These are phyloP conservation scores for Ceratobasidium sp. DNA, from an alignment of 1,284 basidiomycete genomes.

Conservation along the genomic window DNA sequence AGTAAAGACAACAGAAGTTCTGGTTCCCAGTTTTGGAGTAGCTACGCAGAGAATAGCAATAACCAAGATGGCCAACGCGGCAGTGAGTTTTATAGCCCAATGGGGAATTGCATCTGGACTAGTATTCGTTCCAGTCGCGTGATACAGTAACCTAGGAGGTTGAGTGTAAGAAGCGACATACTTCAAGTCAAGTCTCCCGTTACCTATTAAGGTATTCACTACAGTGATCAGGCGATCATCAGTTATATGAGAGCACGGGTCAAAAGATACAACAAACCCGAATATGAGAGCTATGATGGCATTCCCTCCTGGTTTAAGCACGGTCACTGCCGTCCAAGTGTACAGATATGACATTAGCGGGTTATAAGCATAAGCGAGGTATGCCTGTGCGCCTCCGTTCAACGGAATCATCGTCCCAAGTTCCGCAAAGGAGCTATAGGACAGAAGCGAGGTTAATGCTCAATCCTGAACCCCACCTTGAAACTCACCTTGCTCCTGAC, in stretches of 20 bases:
- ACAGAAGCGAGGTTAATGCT: background rate
- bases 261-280: slow-evolving; percentile 53
- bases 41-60: slow-evolving; percentile 81
- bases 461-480: background rate
- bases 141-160: slow-evolving; percentile 67
- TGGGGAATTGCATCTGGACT: slow-evolving; percentile 81
- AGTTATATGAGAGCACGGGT: background rate
- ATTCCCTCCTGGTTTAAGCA: slow-evolving; percentile 75
- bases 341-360: slow-evolving; percentile 86
- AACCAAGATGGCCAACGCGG: slow-evolving; percentile 70
- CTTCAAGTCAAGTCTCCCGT: background rate
- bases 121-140: slow-evolving; percentile 64
- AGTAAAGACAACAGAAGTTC: slow-evolving; percentile 86
- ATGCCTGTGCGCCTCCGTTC: slow-evolving; percentile 90
- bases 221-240: slow-evolving; percentile 51
- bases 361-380: slow-evolving; percentile 88
- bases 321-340: slow-evolving; percentile 89
- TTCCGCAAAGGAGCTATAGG: slow-evolving; percentile 82
- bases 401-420: slow-evolving; percentile 82
- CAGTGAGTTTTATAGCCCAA: slow-evolving; percentile 94
- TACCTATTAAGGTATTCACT: slow-evolving; percentile 80
- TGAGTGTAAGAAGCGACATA: background rate
- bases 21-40: slow-evolving; percentile 78
- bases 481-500: slow-evolving; percentile 74
- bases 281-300: slow-evolving; percentile 62